Percentiles rank a stretch among this genome's conserved stretches.
Conservation (phyloP, 805 yeast genomes). For the Scheffersomyces spartinae region DNA sequence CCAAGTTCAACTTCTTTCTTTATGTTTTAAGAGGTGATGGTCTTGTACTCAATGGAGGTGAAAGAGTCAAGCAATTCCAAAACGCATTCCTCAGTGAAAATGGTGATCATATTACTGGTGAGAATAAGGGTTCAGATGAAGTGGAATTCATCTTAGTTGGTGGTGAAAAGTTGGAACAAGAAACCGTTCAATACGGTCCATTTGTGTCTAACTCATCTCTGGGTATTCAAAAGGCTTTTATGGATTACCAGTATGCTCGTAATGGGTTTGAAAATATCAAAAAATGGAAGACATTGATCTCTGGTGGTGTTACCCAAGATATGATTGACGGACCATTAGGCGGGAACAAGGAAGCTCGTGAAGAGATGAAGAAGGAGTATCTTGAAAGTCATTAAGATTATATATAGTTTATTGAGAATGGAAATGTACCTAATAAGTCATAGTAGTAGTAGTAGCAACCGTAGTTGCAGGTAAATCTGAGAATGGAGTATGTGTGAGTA, state of each 20-base stretch:
- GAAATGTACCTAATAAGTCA: no score
- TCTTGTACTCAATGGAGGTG: conserved; percentile 36
- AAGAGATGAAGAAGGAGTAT: no score
- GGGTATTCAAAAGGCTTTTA: conserved; percentile 56
- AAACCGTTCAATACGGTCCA: conserved; percentile 81
- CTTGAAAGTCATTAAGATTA: no score
- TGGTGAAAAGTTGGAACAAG: conserved; percentile 64
- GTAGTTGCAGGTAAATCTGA: no score
- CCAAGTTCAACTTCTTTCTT: conserved; percentile 55
- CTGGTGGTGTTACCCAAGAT: no score
- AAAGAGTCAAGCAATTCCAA: conserved; percentile 32
- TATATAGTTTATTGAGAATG: no score
- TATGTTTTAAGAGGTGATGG: conserved; percentile 56
- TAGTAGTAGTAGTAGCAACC: no score
- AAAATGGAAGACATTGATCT: conserved; percentile 53
- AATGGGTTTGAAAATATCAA: conserved; percentile 63
- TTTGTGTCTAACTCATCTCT: conserved; percentile 69
- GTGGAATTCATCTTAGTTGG: conserved; percentile 66
- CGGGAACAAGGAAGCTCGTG: no score
- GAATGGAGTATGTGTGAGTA: no score
- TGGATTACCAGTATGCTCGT: conserved; percentile 55
- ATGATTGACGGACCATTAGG: no score
- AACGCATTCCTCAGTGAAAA: conserved; percentile 57
- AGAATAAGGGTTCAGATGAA: conserved; percentile 26
- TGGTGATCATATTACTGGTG: conserved; percentile 51